These are phyloP conservation scores for Solanum dulcamara DNA, from an alignment of 257 asterid species.

Conservation along the genomic window DNA sequence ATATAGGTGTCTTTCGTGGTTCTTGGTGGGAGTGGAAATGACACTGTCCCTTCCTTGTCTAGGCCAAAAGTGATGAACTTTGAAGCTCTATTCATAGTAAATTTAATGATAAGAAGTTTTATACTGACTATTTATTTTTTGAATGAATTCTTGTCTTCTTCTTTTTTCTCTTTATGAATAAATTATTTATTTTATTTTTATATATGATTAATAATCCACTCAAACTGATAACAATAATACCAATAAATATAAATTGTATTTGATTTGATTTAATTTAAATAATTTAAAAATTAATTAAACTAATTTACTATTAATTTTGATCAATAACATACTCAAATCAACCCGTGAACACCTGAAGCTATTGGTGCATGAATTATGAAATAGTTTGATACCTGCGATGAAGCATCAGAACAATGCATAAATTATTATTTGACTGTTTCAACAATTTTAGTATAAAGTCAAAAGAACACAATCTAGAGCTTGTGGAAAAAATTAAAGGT, in stretches of 20 bases:
- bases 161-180: background rate
- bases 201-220: background rate
- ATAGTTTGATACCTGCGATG: background rate
- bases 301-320: no score
- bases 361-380: background rate
- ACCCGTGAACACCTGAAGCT: background rate
- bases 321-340: no score
- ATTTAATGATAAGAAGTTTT: constrained; percentile 21
- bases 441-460: background rate
- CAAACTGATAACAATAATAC: no score
- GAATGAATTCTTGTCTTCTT: background rate
- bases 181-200: background rate
- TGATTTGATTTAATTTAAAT: no score
- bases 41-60: background rate
- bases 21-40: background rate
- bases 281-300: no score
- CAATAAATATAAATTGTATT: no score
- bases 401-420: background rate
- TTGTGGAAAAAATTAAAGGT: background rate
- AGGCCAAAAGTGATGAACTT: constrained; percentile 21
- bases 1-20: background rate
- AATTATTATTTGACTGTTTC: background rate
- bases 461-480: background rate
- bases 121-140: background rate
- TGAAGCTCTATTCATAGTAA: constrained; percentile 21